phyloP scores from a whole-genome alignment of 2,329 filamentous ascomycete genomes.

The Penicillium sp. region DNA sequence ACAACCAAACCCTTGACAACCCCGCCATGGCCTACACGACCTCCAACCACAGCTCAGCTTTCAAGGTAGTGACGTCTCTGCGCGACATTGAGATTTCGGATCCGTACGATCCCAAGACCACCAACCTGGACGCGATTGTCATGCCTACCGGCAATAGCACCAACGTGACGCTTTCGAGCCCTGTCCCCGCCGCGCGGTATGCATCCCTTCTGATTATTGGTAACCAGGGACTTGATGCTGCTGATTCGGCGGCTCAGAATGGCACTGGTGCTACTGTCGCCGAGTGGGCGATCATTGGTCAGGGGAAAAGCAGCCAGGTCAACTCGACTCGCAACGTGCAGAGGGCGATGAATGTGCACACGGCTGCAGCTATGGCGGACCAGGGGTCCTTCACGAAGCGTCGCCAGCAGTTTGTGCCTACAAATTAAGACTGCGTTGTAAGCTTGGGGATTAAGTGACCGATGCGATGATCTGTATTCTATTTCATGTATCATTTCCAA shows the following conservation, averaged over 20 bases:
- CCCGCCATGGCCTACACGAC: slow-evolving; percentile 13
- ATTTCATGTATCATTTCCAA: no score
- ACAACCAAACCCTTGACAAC: slow-evolving; percentile 42
- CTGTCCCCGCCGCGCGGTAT: slow-evolving; percentile 36
- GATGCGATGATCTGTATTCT: no score
- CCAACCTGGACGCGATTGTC: slow-evolving; percentile 32
- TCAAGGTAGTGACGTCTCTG: slow-evolving; percentile 24
- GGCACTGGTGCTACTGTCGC: slow-evolving; percentile 46
- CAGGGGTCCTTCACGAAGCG: slow-evolving; percentile 10
- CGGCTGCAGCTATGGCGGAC: slow-evolving; percentile 7
- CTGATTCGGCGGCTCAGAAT: slow-evolving; percentile 30
- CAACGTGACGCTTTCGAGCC: slow-evolving; percentile 31
- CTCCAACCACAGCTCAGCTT: slow-evolving; percentile 6
- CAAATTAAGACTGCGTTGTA: not conserved
- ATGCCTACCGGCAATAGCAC: slow-evolving; percentile 43
- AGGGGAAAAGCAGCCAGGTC: not conserved
- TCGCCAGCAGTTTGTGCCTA: not conserved
- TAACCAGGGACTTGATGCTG: slow-evolving; percentile 37
- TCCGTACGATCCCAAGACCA: slow-evolving; percentile 34
- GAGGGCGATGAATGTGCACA: slow-evolving; percentile 15
- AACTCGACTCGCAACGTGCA: slow-evolving; percentile 3
- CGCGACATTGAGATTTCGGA: slow-evolving; percentile 34
- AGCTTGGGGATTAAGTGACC: no score
- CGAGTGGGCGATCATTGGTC: slow-evolving; percentile 45
- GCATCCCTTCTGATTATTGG: slow-evolving; percentile 45